These are phyloP conservation scores for Linum trigynum DNA, from an alignment of 345 rosid genomes.

Conservation along the genomic window DNA sequence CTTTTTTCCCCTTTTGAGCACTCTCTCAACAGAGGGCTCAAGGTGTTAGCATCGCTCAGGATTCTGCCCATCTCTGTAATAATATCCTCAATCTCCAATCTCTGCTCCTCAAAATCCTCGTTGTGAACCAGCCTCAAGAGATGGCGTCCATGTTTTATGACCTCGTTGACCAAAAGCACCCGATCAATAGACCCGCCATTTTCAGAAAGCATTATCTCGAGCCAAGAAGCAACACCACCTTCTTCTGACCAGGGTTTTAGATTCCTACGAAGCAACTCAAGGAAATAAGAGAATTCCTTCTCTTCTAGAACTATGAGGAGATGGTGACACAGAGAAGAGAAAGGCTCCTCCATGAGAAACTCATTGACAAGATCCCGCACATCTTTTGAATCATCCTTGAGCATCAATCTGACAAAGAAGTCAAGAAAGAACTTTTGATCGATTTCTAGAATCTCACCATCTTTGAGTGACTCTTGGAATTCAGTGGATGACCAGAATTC, in stretches of 20 bases:
- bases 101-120: constrained; percentile 26
- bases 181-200: constrained; percentile 49
- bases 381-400: constrained; percentile 49
- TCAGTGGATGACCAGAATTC: constrained; percentile 86
- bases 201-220: constrained; percentile 44
- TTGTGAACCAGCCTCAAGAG: constrained; percentile 49
- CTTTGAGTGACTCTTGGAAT: constrained; percentile 68
- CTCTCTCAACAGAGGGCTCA: constrained; percentile 36
- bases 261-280: constrained; percentile 37
- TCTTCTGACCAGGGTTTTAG: too few species aligned
- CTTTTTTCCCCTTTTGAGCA: constrained; percentile 4
- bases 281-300: constrained; percentile 37
- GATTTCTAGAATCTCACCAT: constrained; percentile 59
- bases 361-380: constrained; percentile 62
- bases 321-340: constrained; percentile 53
- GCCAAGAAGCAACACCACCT: constrained; percentile 52
- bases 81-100: constrained; percentile 36
- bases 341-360: constrained; percentile 55
- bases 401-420: constrained; percentile 53
- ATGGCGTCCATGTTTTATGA: constrained; percentile 55
- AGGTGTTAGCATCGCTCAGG: constrained; percentile 27
- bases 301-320: constrained; percentile 72
- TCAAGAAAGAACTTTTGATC: constrained; percentile 63
- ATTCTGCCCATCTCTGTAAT: constrained; percentile 30
- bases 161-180: constrained; percentile 53